Evolutionary conservation across 2,329 filamentous ascomycete species (phyloP).

Genomic region (Phaeoacremonium minimum): DNA sequence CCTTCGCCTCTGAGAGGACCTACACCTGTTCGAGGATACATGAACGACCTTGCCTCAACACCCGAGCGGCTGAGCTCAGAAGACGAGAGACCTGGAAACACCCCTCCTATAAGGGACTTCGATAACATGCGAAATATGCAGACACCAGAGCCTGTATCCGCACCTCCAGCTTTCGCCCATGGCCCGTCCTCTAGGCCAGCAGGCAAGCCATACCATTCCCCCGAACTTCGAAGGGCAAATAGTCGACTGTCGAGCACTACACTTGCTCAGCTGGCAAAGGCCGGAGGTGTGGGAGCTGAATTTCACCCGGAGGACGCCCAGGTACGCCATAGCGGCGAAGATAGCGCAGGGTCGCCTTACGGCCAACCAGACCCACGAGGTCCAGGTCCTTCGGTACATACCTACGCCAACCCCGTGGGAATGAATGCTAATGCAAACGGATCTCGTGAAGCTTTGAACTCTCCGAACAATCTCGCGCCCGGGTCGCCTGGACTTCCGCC

Average conservation of each 20-base stretch:
- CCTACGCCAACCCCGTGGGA: constrained; percentile 43
- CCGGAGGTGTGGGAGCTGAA: constrained; percentile 46
- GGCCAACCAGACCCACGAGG: constrained; percentile 29
- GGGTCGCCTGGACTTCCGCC: constrained; percentile 32
- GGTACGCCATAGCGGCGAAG: constrained; percentile 22
- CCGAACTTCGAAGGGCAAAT: constrained; percentile 75
- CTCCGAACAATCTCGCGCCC: constrained; percentile 26
- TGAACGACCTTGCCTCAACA: constrained; percentile 38
- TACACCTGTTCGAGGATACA: constrained; percentile 29
- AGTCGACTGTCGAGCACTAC: constrained; percentile 81
- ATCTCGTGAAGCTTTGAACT: constrained; percentile 49
- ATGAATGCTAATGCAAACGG: constrained; percentile 50
- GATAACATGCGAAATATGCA: constrained; percentile 51
- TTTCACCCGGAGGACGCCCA: constrained; percentile 24
- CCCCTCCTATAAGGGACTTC: constrained; percentile 43
- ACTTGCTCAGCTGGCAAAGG: constrained; percentile 72
- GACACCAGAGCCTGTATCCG: constrained; percentile 71
- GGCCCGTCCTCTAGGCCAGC: constrained; percentile 65
- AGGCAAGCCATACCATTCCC: constrained; percentile 67
- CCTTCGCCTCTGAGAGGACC: constrained; percentile 20
- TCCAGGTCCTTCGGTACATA: constrained; percentile 47
- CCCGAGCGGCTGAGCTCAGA: constrained; percentile 55
- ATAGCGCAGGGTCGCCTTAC: constrained; percentile 23
- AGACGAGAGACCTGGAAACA: constrained; percentile 40
- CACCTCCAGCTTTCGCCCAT: constrained; percentile 77